Conservation (phyloP, 805 yeast genomes). For the Starmerella cellae region DNA sequence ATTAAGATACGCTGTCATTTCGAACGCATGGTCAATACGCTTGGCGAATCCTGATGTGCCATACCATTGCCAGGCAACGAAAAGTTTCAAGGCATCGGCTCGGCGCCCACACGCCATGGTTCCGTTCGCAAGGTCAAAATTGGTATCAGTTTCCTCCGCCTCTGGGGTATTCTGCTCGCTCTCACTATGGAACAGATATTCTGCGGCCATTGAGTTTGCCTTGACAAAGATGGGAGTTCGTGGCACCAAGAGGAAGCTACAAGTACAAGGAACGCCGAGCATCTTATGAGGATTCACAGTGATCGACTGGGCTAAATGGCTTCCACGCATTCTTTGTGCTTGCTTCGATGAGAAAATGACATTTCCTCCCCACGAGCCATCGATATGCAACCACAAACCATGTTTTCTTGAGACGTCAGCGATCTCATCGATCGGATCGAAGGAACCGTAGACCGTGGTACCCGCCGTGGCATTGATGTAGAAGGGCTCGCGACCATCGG, state of each 20-base stretch:
- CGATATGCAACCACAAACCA: conserved; percentile 67
- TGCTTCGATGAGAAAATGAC: conserved; percentile 49
- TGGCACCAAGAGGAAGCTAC: conserved; percentile 62
- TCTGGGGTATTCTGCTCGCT: not conserved
- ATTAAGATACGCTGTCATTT: conserved; percentile 51
- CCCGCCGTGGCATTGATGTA: conserved; percentile 79
- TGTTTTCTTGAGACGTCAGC: conserved; percentile 40
- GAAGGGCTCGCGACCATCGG: conserved; percentile 54
- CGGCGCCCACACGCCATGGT: conserved; percentile 89
- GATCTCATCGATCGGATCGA: conserved; percentile 51
- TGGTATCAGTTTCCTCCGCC: conserved; percentile 26
- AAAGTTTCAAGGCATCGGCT: conserved; percentile 66
- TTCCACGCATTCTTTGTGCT: conserved; percentile 39
- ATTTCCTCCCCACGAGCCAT: conserved; percentile 89
- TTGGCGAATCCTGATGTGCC: conserved; percentile 52
- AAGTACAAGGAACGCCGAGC: conserved; percentile 65
- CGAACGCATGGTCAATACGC: conserved; percentile 62
- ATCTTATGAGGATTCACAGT: conserved; percentile 78
- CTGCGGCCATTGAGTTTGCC: conserved; percentile 67
- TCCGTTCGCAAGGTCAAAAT: conserved; percentile 71
- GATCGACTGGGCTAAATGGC: conserved; percentile 55
- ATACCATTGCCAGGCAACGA: conserved; percentile 68
- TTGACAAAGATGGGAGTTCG: conserved; percentile 50
- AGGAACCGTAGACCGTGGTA: conserved; percentile 77
- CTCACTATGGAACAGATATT: conserved; percentile 61